Conservation (phyloP, 352 stramenopile genomes). For the Pythium phragmitis region DNA sequence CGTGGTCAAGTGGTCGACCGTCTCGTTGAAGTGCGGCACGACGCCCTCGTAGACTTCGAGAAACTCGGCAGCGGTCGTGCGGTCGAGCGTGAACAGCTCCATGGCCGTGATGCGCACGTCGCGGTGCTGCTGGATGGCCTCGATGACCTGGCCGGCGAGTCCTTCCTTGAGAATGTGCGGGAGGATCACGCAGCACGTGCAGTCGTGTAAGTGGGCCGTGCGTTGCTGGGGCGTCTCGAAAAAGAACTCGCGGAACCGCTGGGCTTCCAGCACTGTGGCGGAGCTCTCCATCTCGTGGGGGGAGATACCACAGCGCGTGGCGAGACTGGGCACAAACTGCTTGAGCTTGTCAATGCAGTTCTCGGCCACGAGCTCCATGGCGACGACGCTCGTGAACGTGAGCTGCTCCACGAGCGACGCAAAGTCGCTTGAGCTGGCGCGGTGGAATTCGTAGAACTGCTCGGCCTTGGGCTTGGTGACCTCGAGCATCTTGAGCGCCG, state of each 20-base stretch:
- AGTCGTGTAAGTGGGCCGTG: slow-evolving; percentile 85
- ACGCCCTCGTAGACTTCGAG: slow-evolving; percentile 91
- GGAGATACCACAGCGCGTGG: slow-evolving; percentile 41
- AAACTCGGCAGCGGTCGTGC: slow-evolving; percentile 88
- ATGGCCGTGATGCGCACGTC: slow-evolving; percentile 86
- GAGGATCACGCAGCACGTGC: slow-evolving; percentile 91
- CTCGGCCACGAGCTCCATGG: slow-evolving; percentile 74
- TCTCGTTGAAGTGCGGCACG: slow-evolving; percentile 89
- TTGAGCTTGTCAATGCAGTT: slow-evolving; percentile 70
- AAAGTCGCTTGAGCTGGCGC: slow-evolving; percentile 30
- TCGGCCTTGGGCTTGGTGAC: slow-evolving; percentile 47
- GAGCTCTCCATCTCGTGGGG: slow-evolving; percentile 51
- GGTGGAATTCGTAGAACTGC: slow-evolving; percentile 53
- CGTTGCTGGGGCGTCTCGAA: slow-evolving; percentile 48
- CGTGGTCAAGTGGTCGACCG: slow-evolving; percentile 88
- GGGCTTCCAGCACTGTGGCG: slow-evolving; percentile 47
- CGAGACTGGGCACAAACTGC: slow-evolving; percentile 44
- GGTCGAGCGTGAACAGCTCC: slow-evolving; percentile 88
- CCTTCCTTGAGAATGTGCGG: slow-evolving; percentile 91
- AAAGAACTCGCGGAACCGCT: slow-evolving; percentile 62
- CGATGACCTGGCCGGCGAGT: slow-evolving; percentile 75
- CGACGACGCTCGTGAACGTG: slow-evolving; percentile 40
- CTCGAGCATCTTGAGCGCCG: slow-evolving; percentile 78
- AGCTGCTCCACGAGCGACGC: slow-evolving; percentile 40
- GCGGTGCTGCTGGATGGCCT: slow-evolving; percentile 66